These are phyloP conservation scores for Rhododendron williamsianum DNA, from an alignment of 148 eudicot genomes.

Conservation along the genomic window DNA sequence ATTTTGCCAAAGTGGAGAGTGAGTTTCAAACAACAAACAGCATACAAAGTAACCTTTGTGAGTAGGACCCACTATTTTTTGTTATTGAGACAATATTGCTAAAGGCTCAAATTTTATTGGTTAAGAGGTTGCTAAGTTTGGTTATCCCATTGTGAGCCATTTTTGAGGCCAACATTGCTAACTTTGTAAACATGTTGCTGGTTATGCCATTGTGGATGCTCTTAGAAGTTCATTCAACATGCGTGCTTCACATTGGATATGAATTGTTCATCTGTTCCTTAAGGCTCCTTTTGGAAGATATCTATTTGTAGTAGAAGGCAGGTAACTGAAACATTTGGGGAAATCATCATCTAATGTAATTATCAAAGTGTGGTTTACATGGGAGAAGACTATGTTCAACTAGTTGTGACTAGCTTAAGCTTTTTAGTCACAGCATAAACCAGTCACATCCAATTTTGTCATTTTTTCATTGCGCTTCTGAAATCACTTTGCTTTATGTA, in stretches of 20 bases:
- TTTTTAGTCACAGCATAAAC: not conserved
- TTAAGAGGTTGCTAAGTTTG: no score
- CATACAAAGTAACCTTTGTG: no score
- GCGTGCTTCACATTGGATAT: not conserved
- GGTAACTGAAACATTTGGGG: not conserved
- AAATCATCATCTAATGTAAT: not conserved
- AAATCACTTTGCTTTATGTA: constrained; percentile 8
- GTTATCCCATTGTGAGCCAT: no score
- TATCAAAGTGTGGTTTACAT: not conserved
- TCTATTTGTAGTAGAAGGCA: not conserved
- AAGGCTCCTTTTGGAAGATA: not conserved
- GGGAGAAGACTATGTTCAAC: not conserved
- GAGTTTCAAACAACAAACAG: no score
- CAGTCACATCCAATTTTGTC: not conserved
- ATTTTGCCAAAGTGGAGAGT: no score
- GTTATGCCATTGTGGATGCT: no score
- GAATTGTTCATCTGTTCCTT: not conserved
- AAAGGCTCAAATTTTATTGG: no score
- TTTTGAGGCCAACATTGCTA: no score
- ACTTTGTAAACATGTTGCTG: no score
- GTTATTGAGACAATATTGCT: no score
- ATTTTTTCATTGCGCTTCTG: constrained; percentile 7
- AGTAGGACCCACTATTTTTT: no score
- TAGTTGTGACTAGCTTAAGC: not conserved
- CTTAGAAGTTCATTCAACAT: not conserved